Percentiles rank a stretch among this genome's conserved stretches.
These are phyloP conservation scores for Aureobasidium sp. DNA, from an alignment of 2,329 filamentous ascomycete genomes.

Conservation along the genomic window DNA sequence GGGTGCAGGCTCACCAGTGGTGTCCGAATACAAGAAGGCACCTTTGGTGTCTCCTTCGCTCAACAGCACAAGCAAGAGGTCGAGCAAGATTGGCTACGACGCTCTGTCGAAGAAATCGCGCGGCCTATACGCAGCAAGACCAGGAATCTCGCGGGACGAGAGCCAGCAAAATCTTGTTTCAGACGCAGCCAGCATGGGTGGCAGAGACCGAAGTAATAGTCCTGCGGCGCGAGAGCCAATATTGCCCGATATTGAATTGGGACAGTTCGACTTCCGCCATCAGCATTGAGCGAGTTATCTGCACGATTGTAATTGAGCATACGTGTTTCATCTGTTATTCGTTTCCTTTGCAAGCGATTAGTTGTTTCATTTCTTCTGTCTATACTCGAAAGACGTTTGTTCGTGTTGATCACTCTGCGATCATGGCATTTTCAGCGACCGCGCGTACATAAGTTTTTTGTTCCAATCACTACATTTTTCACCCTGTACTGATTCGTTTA, in stretches of 20 bases:
- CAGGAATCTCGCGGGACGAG: slow-evolving; percentile 19
- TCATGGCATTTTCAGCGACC: not conserved
- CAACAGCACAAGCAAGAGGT: slow-evolving; percentile 19
- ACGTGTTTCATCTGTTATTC: slow-evolving; percentile 8
- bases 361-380: slow-evolving; percentile 1
- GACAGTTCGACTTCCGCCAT: slow-evolving; percentile 4
- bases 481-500: not conserved
- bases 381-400: not conserved
- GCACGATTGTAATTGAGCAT: slow-evolving; percentile 11
- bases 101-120: slow-evolving; percentile 20
- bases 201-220: slow-evolving; percentile 20
- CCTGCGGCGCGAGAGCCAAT: slow-evolving; percentile 22
- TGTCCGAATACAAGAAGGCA: slow-evolving; percentile 22
- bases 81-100: slow-evolving; percentile 22
- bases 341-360: slow-evolving; percentile 10
- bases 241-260: slow-evolving; percentile 19
- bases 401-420: not conserved
- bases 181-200: slow-evolving; percentile 27
- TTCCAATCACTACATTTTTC: not conserved
- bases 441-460: not conserved
- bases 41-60: slow-evolving; percentile 24
- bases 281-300: not conserved
- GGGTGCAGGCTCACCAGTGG: slow-evolving; percentile 16
- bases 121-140: slow-evolving; percentile 12
- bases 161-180: slow-evolving; percentile 25